Percentiles rank a stretch among this genome's conserved stretches.
Evolutionary conservation across 176 grass and related monocot species (phyloP).

Genomic region (Oryza officinalis): DNA sequence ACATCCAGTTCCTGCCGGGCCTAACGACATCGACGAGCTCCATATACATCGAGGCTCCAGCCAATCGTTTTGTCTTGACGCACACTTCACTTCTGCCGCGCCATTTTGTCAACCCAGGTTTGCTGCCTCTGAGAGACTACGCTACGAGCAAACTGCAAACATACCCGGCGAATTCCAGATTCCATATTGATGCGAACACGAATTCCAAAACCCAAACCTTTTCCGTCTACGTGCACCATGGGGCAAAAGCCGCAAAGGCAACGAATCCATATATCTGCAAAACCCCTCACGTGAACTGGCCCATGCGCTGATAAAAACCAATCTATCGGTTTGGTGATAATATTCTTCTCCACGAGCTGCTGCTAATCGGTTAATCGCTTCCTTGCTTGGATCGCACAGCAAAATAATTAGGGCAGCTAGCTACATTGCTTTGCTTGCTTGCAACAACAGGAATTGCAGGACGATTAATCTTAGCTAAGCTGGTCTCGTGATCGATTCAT

Average conservation of each 20-base stretch:
- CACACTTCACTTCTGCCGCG: background rate
- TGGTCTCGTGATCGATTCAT: slow-evolving; percentile 8
- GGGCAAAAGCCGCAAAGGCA: slow-evolving; percentile 43
- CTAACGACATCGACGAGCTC: slow-evolving; percentile 9
- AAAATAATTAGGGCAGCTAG: background rate
- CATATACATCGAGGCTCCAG: background rate
- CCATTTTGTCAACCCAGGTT: background rate
- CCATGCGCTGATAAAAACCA: background rate
- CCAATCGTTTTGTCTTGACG: background rate
- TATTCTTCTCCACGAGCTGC: slow-evolving; percentile 24
- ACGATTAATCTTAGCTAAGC: background rate
- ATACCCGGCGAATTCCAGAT: slow-evolving; percentile 10
- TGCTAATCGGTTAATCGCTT: background rate
- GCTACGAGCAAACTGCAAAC: background rate
- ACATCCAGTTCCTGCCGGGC: background rate
- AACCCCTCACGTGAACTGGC: slow-evolving; percentile 40
- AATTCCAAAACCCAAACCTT: slow-evolving; percentile 30
- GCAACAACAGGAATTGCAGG: background rate
- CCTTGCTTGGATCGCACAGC: background rate
- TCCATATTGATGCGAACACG: slow-evolving; percentile 35
- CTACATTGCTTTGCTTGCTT: background rate
- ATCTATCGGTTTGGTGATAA: slow-evolving; percentile 1
- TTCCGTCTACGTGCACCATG: slow-evolving; percentile 26
- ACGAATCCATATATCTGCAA: slow-evolving; percentile 49
- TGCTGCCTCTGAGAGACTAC: background rate